A percentile compares a stretch with the other conserved stretches of the same genome.
Conservation (phyloP, 352 stramenopile species). For the Pythium utonaiense region DNA sequence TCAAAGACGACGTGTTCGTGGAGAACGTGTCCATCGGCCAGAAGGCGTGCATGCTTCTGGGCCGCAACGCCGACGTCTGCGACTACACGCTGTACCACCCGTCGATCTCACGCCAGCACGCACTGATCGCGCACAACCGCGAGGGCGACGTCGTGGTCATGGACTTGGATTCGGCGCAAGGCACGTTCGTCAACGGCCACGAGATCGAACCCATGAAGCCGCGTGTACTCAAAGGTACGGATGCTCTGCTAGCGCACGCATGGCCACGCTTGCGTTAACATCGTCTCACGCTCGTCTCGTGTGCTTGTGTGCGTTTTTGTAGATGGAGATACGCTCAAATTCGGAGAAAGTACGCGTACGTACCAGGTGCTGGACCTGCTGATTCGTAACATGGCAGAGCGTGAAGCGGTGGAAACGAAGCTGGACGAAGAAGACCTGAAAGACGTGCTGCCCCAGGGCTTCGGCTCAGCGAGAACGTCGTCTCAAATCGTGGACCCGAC, state of each 20-base stretch:
- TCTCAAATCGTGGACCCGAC: neutral
- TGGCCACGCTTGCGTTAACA: too few species aligned
- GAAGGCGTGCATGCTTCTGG: constrained; percentile 64
- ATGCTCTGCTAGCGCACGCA: too few species aligned
- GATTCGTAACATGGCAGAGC: neutral
- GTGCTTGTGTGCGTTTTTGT: constrained; percentile 4
- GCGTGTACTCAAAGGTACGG: constrained; percentile 31
- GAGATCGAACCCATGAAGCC: constrained; percentile 56
- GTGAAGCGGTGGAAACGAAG: neutral
- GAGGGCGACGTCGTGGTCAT: constrained; percentile 50
- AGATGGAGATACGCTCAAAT: constrained; percentile 52
- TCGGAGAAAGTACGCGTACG: constrained; percentile 58
- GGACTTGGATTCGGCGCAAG: constrained; percentile 82
- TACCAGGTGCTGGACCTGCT: constrained; percentile 44
- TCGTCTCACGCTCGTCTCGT: neutral
- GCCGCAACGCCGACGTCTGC: constrained; percentile 70
- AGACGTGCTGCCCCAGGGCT: constrained; percentile 43
- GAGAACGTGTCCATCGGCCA: constrained; percentile 45
- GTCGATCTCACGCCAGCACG: constrained; percentile 81
- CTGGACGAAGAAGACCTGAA: constrained; percentile 20
- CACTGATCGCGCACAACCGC: constrained; percentile 64
- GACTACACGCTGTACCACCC: constrained; percentile 76
- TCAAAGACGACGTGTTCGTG: constrained; percentile 42
- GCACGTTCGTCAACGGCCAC: constrained; percentile 74
- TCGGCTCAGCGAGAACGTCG: constrained; percentile 27